Evolutionary conservation across 345 rosid species (phyloP).

Genomic region (Gossypium herbaceum): DNA sequence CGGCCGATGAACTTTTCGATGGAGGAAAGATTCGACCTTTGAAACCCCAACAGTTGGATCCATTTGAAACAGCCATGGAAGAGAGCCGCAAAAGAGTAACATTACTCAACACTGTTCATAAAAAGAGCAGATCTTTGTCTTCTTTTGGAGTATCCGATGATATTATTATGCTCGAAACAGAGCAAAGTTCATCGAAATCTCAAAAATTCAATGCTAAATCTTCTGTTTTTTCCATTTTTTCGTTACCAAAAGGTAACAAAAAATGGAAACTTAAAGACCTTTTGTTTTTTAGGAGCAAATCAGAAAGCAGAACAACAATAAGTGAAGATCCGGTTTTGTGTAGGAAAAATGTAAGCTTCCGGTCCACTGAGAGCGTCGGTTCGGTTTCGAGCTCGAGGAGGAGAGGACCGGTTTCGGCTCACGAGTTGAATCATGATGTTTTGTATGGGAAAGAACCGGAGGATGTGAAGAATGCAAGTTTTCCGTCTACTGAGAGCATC

Average conservation of each 20-base stretch:
- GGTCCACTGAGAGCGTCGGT: conserved; percentile 61
- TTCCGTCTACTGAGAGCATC: conserved; percentile 60
- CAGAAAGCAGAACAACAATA: conserved; percentile 68
- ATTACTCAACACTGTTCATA: conserved; percentile 23
- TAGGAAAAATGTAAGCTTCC: conserved; percentile 50
- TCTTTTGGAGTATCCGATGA: conserved; percentile 62
- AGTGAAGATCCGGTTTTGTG: conserved; percentile 31
- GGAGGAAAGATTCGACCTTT: conserved; percentile 81
- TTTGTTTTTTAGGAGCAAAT: conserved; percentile 76
- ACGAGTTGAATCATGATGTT: conserved; percentile 47
- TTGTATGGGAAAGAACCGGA: conserved; percentile 46
- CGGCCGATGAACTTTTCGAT: conserved; percentile 92
- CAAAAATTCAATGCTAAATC: conserved; percentile 32
- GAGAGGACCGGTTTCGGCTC: conserved; percentile 53
- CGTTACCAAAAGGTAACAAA: conserved; percentile 46
- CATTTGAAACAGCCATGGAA: conserved; percentile 34
- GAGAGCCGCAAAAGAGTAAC: conserved; percentile 24
- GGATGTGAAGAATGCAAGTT: conserved; percentile 49
- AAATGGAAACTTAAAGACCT: conserved; percentile 89
- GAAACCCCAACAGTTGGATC: conserved; percentile 36
- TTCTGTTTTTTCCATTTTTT: conserved; percentile 43
- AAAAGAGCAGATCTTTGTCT: conserved; percentile 74
- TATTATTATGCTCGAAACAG: conserved; percentile 39
- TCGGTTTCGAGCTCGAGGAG: conserved; percentile 44
- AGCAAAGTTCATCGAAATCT: conserved; percentile 20